Conservation (phyloP, 176 grass and related monocot species). For the Urochloa ruziziensis region DNA sequence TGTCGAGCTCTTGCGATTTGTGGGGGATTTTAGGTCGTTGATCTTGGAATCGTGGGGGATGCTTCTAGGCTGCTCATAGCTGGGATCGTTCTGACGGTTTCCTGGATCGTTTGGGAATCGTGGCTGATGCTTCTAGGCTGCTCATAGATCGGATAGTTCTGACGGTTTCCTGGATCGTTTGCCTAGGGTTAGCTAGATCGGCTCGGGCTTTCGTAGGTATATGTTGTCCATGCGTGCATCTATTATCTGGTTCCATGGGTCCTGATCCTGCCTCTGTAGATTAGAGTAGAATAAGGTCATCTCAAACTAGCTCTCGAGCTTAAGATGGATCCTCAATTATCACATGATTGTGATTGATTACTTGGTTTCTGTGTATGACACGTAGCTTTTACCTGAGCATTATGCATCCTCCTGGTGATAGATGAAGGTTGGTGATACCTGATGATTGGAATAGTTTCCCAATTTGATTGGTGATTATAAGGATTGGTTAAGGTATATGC, state of each 20-base stretch:
- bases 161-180: neutral
- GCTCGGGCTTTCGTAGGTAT: neutral
- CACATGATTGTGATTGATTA: no score
- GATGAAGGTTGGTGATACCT: no score
- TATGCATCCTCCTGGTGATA: no score
- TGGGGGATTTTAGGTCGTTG: no score
- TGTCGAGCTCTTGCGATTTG: neutral
- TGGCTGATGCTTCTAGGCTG: neutral
- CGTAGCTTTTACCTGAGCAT: no score
- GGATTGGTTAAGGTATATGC: no score
- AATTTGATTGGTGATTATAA: no score
- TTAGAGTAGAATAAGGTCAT: neutral
- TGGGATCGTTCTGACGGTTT: neutral
- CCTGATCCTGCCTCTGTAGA: neutral
- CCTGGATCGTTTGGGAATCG: neutral
- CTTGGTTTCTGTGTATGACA: no score
- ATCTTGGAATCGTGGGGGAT: neutral
- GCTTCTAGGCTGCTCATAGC: neutral
- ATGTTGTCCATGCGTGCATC: neutral
- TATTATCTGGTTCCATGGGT: neutral
- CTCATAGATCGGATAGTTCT: neutral
- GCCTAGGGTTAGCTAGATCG: neutral
- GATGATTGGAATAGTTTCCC: no score
- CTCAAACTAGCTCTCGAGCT: no score
- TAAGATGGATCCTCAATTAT: neutral